These are phyloP conservation scores for Pythium pyrilobum DNA, from an alignment of 352 stramenopile genomes.

Conservation along the genomic window DNA sequence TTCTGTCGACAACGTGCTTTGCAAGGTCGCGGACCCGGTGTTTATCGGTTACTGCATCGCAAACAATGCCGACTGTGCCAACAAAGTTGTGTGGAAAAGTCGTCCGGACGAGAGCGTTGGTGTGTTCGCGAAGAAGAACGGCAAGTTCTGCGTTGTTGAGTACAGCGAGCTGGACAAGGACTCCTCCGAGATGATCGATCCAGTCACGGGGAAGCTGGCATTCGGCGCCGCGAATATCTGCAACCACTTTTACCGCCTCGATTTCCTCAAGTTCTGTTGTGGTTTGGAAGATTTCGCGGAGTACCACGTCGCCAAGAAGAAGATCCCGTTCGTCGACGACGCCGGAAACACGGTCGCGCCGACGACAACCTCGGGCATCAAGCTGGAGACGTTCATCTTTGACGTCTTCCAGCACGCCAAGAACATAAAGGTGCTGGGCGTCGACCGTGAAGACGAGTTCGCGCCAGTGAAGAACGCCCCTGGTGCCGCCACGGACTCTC, in stretches of 20 bases:
- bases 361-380: slow-evolving; percentile 91
- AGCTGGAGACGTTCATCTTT: slow-evolving; percentile 99
- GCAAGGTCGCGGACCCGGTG: slow-evolving; percentile 91
- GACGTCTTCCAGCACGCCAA: slow-evolving; percentile 95
- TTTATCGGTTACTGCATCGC: slow-evolving; percentile 97
- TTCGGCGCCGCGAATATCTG: slow-evolving; percentile 98
- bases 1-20: slow-evolving; percentile 98
- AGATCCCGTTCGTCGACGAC: slow-evolving; percentile 92
- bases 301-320: slow-evolving; percentile 98
- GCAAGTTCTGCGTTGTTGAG: slow-evolving; percentile 92
- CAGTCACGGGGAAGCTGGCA: slow-evolving; percentile 74
- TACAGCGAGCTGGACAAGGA: slow-evolving; percentile 94
- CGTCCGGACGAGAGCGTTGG: slow-evolving; percentile 91
- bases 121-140: slow-evolving; percentile 78
- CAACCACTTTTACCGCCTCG: slow-evolving; percentile 92
- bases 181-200: slow-evolving; percentile 54
- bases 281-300: slow-evolving; percentile 70
- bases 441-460: slow-evolving; percentile 91
- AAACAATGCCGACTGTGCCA: slow-evolving; percentile 92
- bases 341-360: slow-evolving; percentile 78
- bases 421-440: slow-evolving; percentile 93
- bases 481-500: slow-evolving; percentile 69
- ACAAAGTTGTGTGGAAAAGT: slow-evolving; percentile 96
- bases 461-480: slow-evolving; percentile 90
- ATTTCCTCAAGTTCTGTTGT: slow-evolving; percentile 83